A percentile compares a stretch with the other conserved stretches of the same genome.
phyloP scores from a whole-genome alignment of 2,329 filamentous ascomycete genomes.

The Aspergillus thermomutatus region DNA sequence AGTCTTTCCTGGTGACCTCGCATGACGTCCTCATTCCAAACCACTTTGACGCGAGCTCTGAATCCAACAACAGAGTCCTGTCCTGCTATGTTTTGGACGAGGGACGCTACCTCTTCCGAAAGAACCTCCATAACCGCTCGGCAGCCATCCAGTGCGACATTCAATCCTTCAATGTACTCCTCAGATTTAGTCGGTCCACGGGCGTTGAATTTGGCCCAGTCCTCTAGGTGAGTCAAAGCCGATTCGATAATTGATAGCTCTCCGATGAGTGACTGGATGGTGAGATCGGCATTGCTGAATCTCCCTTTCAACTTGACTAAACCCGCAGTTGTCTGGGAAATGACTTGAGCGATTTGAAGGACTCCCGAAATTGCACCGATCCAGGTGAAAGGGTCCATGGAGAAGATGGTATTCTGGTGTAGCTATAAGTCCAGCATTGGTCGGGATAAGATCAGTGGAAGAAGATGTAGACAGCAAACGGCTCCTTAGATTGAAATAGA shows the following conservation, averaged over 20 bases:
- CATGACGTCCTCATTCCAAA: conserved; percentile 39
- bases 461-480: background rate
- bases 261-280: conserved; percentile 34
- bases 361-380: conserved; percentile 34
- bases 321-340: conserved; percentile 30
- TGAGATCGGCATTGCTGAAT: conserved; percentile 37
- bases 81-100: conserved; percentile 23
- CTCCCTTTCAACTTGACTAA: conserved; percentile 32
- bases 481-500: background rate
- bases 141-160: conserved; percentile 35
- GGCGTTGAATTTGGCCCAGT: conserved; percentile 29
- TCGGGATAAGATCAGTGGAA: background rate
- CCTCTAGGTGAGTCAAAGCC: conserved; percentile 34
- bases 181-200: conserved; percentile 20
- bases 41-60: conserved; percentile 24
- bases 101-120: conserved; percentile 29
- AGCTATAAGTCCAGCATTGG: background rate
- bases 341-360: conserved; percentile 32
- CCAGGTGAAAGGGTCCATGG: conserved; percentile 35
- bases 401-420: background rate
- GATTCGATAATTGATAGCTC: conserved; percentile 36
- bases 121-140: conserved; percentile 35
- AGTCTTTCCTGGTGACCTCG: conserved; percentile 33
- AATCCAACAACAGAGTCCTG: conserved; percentile 22
- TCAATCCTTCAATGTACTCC: conserved; percentile 27